Evolutionary conservation across 768 basidiomycete genomes (phyloP).

Genomic region (Suillus brevipes): DNA sequence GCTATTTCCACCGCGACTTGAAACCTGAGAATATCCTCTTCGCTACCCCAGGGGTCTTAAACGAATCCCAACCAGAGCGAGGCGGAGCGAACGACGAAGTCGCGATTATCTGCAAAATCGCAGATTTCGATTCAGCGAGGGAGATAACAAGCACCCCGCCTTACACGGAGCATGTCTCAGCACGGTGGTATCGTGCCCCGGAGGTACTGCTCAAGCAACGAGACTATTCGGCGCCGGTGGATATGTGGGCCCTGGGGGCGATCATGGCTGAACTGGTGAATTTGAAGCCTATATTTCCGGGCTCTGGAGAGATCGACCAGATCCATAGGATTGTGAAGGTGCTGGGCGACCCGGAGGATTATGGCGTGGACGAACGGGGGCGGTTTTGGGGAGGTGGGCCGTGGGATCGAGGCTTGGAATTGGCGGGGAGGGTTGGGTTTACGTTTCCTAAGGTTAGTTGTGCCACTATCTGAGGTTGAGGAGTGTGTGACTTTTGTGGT

Average conservation of each 20-base stretch:
- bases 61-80: constrained; percentile 56
- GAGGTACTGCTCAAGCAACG: constrained; percentile 90
- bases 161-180: constrained; percentile 98
- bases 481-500: constrained; percentile 7
- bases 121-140: constrained; percentile 95
- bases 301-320: constrained; percentile 90
- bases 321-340: constrained; percentile 85
- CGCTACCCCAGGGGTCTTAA: constrained; percentile 93
- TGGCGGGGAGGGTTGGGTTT: constrained; percentile 85
- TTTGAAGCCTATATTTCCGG: constrained; percentile 93
- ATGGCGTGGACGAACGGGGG: constrained; percentile 72
- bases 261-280: constrained; percentile 98
- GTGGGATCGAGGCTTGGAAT: constrained; percentile 82
- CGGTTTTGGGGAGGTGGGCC: constrained; percentile 79
- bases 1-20: constrained; percentile 99
- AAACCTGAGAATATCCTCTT: constrained; percentile 99
- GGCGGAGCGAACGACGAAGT: constrained; percentile 90
- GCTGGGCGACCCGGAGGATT: constrained; percentile 87
- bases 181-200: constrained; percentile 99
- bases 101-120: constrained; percentile 93
- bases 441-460: constrained; percentile 80
- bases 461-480: too few relatives aligned
- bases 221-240: constrained; percentile 95
- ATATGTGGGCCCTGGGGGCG: constrained; percentile 99
- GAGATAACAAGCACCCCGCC: constrained; percentile 87